A percentile compares a stretch with the other conserved stretches of the same genome.
These are phyloP conservation scores for Diversispora eburnea DNA, from an alignment of 192 early-diverging fungal species.

Conservation along the genomic window DNA sequence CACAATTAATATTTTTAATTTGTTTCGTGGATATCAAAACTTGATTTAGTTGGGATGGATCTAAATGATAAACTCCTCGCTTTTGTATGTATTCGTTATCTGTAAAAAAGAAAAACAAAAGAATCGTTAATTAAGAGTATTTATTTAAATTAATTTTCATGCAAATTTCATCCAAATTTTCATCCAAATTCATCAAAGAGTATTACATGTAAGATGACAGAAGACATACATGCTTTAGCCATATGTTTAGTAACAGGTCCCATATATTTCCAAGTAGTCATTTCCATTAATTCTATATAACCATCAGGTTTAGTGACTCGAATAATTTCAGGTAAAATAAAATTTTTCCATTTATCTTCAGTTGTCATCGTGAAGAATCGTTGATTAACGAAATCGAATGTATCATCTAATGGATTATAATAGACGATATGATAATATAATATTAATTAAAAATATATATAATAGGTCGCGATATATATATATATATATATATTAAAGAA, in stretches of 20 bases:
- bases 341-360: not conserved
- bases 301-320: not conserved
- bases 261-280: not conserved
- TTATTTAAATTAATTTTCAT: not conserved
- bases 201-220: no score
- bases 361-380: not conserved
- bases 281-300: slow-evolving; percentile 8
- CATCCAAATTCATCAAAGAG: not conserved
- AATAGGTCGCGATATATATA: no score
- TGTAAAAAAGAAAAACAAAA: not conserved
- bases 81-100: not conserved
- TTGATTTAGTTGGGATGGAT: not conserved
- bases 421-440: not conserved
- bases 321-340: not conserved
- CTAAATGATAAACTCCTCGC: not conserved
- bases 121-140: not conserved
- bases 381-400: slow-evolving; percentile 11
- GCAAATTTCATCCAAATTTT: no score
- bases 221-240: not conserved
- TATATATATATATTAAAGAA: no score
- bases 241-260: not conserved
- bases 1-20: not conserved
- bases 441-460: not conserved
- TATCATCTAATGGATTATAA: not conserved
- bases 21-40: not conserved